phyloP scores from a whole-genome alignment of 495 filamentous ascomycete genomes.

The Penicillium steckii region DNA sequence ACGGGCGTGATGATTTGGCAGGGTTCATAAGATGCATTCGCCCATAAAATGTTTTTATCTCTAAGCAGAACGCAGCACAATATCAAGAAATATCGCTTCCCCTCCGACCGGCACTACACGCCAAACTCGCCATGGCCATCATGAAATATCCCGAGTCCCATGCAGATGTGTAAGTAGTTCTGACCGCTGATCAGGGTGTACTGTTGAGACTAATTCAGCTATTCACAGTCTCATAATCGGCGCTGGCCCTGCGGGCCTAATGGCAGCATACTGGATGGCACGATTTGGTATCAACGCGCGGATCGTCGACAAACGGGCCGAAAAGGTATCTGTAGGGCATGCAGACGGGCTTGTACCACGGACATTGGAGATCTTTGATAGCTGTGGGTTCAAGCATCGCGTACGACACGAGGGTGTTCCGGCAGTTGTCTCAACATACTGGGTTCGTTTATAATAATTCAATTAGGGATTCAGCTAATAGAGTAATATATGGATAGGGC shows the following conservation, averaged over 20 bases:
- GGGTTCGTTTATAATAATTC: not conserved
- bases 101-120: too few relatives aligned
- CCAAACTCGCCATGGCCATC: not conserved
- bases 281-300: constrained; percentile 53
- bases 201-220: too few relatives aligned
- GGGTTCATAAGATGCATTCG: too few relatives aligned
- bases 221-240: constrained; percentile 52
- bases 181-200: too few relatives aligned
- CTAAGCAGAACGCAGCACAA: too few relatives aligned
- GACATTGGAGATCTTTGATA: constrained; percentile 63
- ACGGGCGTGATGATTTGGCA: too few relatives aligned
- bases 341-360: constrained; percentile 60
- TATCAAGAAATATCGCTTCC: too few relatives aligned
- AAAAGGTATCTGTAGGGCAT: constrained; percentile 54
- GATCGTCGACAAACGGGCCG: constrained; percentile 59
- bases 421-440: not conserved
- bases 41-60: too few relatives aligned
- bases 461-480: not conserved
- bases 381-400: constrained; percentile 58
- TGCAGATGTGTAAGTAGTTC: not conserved
- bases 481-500: not conserved
- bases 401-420: constrained; percentile 50
- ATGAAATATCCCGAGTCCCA: not conserved
- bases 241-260: constrained; percentile 63
- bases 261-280: constrained; percentile 60